Evolutionary conservation across 495 filamentous ascomycete genomes (phyloP), one percentile per base, ranked within the genome.

Genomic region (Pseudotulostoma volvatum): DNA sequence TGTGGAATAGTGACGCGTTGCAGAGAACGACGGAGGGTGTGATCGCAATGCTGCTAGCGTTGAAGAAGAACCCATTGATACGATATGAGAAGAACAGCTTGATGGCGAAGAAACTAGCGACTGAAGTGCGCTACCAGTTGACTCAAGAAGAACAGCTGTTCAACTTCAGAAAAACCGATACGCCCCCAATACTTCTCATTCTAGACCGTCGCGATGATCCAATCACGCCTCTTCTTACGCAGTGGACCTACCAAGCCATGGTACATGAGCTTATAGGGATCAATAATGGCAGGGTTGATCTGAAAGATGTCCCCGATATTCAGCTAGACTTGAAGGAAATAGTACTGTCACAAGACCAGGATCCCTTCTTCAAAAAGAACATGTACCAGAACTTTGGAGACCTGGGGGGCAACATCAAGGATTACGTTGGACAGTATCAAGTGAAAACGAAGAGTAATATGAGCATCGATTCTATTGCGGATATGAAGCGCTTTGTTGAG

Each of bases 191-290:
- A 47, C 66, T 97, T 3, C 66, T 97, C 36, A 74, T 97, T 36
- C 58, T 96, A 13, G 90, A 97, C 59, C 74, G 90, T 21, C 73
- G 90, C 55, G 87, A 95, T 55, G 90, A 97, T 46, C 92, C 90
- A 1, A 78, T 95, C 31, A 97, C 90, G n/a, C 90, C 90, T 0
- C 59, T 97, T 18, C 70, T 97, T 33, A 92, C 83, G 7, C 90
- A 97, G 54, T 97, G 90, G 90, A 96, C 90, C 19, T 97, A 97
- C 54, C 90, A 96, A 56, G 92, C 92, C 7, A 96, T 96, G 90
- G 92, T 96, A 1, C 90, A 97, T 52, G 90, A 96, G 45, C 60
- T 95, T 17, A 69, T 96, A 23, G 92, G 90, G 9, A 94, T 97
- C 39, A 69, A 83, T 42, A 94, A 94, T 55, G 90, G 90, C 14